phyloP scores from a whole-genome alignment of 73 alveolate genomes.

The Paramecium octaurelia region DNA sequence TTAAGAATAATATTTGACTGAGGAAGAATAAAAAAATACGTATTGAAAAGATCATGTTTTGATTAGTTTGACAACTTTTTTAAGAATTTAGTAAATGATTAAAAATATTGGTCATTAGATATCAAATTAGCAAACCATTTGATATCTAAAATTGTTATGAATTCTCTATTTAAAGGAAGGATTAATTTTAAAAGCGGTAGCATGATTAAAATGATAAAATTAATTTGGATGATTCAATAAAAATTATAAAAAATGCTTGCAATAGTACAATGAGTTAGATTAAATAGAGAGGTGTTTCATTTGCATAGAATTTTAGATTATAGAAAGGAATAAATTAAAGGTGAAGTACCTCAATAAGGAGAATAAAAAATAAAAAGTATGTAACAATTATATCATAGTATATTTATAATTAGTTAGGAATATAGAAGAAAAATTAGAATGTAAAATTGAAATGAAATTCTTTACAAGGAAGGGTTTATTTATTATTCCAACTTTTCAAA shows the following conservation, averaged over 20 bases:
- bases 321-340: not conserved
- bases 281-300: not conserved
- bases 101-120: too few species aligned
- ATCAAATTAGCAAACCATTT: too few species aligned
- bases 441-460: not conserved
- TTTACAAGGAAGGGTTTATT: not conserved
- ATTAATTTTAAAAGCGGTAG: too few species aligned
- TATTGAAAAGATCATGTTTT: too few species aligned
- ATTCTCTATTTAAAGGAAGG: too few species aligned
- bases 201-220: too few species aligned
- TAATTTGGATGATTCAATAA: not conserved
- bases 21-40: too few species aligned
- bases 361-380: not conserved
- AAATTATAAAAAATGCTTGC: not conserved
- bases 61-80: too few species aligned
- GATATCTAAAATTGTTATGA: too few species aligned
- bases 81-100: too few species aligned
- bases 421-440: not conserved
- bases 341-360: not conserved
- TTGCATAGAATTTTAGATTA: not conserved
- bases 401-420: not conserved
- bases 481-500: not conserved
- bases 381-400: not conserved
- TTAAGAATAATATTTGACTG: too few species aligned
- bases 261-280: not conserved